Conservation (phyloP, 768 basidiomycete species). For the Lentinula raphanica region DNA sequence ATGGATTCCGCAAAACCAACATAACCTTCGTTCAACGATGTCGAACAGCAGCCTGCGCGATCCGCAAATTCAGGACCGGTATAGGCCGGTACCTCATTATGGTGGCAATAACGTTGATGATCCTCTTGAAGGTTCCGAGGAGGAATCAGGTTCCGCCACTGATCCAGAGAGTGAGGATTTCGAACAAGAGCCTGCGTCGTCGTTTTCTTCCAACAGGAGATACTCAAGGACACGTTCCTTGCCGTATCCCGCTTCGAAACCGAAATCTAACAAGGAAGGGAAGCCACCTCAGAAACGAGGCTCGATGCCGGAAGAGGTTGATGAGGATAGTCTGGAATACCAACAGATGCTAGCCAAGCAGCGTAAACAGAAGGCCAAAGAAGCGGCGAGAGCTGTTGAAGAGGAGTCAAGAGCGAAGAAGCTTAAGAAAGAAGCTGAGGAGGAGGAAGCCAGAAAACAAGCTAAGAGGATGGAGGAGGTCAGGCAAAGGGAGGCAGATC, state of each 20-base stretch:
- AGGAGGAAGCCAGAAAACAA: conserved; percentile 20
- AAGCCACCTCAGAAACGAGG: neutral
- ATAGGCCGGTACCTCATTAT: neutral
- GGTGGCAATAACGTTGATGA: neutral
- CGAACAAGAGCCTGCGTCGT: neutral
- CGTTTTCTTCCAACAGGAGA: neutral
- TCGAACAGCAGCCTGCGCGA: conserved; percentile 1
- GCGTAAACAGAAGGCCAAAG: neutral
- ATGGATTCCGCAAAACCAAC: neutral
- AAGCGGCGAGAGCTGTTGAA: neutral
- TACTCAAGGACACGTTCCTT: neutral
- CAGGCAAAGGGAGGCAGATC: conserved; percentile 12
- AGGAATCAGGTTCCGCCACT: neutral
- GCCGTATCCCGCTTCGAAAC: neutral
- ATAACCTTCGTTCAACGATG: neutral
- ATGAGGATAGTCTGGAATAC: neutral
- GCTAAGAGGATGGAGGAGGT: conserved; percentile 21
- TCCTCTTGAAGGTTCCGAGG: neutral
- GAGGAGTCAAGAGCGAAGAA: neutral
- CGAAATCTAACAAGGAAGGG: no score
- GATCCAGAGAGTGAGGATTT: neutral
- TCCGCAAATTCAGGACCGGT: neutral
- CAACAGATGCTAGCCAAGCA: neutral
- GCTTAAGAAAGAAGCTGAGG: conserved; percentile 17
- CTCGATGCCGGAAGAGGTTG: neutral